phyloP scores from a whole-genome alignment of 225 moss, liverwort and hornwort genomes.

The Thuidium tamariscinum region DNA sequence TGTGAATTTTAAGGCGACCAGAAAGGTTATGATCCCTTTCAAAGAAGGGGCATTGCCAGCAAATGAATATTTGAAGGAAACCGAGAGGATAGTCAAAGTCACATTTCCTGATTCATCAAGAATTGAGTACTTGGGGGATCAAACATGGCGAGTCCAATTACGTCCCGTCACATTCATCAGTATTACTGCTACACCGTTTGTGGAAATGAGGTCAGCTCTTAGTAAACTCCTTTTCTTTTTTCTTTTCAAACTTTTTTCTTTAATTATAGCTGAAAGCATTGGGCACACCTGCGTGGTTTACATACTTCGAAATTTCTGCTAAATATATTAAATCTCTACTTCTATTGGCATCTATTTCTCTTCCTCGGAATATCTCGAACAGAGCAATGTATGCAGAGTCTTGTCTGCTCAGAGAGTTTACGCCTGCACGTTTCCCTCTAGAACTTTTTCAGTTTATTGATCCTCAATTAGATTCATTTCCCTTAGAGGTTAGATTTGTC shows the following conservation, averaged over 20 bases:
- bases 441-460: not conserved
- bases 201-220: slow-evolving; percentile 47
- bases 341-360: not conserved
- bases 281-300: not conserved
- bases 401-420: not conserved
- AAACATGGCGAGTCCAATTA: slow-evolving; percentile 52
- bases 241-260: too few relatives aligned
- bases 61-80: slow-evolving; percentile 64
- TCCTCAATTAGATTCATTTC: not conserved
- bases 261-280: not conserved
- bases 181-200: slow-evolving; percentile 51
- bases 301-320: not conserved
- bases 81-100: slow-evolving; percentile 80
- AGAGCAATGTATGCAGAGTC: not conserved
- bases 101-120: slow-evolving; percentile 94
- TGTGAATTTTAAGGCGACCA: slow-evolving; percentile 54
- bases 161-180: slow-evolving; percentile 72
- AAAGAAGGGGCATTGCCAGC: slow-evolving; percentile 53
- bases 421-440: not conserved
- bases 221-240: not conserved
- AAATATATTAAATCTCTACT: not conserved
- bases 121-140: slow-evolving; percentile 64
- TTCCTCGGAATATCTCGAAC: not conserved
- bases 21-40: slow-evolving; percentile 63
- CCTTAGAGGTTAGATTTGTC: not conserved